phyloP scores from a whole-genome alignment of 495 filamentous ascomycete genomes.

The Daldinia concentrica region DNA sequence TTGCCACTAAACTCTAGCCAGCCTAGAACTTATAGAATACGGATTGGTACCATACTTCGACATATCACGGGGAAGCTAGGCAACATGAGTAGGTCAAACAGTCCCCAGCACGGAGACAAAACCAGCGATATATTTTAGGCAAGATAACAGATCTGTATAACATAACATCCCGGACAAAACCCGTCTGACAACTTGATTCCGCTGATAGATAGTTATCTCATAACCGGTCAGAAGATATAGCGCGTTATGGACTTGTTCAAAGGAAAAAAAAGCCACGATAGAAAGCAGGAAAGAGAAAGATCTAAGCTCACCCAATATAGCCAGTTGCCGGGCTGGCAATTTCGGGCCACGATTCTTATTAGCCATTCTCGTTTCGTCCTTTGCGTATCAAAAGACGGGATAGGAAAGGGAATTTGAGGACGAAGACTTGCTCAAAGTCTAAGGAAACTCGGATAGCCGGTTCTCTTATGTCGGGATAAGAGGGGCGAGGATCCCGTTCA shows the following conservation, averaged over 20 bases:
- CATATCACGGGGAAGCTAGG: conserved; percentile 36
- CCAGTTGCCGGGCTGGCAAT: conserved; percentile 58
- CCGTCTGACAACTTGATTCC: not conserved
- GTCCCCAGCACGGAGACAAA: conserved; percentile 13
- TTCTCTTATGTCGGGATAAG: not conserved
- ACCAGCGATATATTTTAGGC: conserved; percentile 28
- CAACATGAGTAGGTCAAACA: not conserved
- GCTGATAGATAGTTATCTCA: conserved; percentile 9
- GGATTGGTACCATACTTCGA: conserved; percentile 24
- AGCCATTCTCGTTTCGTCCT: conserved; percentile 43
- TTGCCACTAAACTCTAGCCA: conserved; percentile 1
- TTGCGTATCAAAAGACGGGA: not conserved
- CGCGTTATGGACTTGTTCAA: not conserved
- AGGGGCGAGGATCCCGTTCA: not conserved
- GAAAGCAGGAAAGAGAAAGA: conserved; percentile 13
- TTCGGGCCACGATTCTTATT: conserved; percentile 50
- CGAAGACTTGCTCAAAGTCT: not conserved
- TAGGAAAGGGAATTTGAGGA: not conserved
- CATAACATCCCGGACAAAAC: not conserved
- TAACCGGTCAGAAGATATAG: not conserved
- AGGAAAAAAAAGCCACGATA: not conserved
- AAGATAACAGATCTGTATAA: conserved; percentile 19
- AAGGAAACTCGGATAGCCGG: not conserved
- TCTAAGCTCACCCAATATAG: conserved; percentile 69
- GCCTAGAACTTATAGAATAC: not conserved